Evolutionary conservation across 768 basidiomycete genomes (phyloP).

Genomic region (Amanita pallidorosea): DNA sequence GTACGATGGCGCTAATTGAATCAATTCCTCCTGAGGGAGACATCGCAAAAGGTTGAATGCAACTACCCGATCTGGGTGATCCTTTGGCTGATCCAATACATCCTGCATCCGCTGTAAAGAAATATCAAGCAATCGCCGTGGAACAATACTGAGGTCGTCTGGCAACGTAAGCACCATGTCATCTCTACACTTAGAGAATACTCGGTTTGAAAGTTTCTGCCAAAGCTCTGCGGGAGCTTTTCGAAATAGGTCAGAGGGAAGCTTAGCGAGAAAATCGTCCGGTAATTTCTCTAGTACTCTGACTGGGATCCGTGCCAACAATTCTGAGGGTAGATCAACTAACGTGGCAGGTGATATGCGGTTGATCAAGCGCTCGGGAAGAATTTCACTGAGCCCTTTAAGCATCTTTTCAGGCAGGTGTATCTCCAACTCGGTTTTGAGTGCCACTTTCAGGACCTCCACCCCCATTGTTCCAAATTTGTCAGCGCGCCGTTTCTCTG

Average conservation of each 20-base stretch:
- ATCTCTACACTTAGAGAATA: neutral
- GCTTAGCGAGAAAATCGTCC: neutral
- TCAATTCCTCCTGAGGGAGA: neutral
- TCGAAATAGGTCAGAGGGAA: neutral
- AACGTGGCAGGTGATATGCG: neutral
- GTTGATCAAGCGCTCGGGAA: neutral
- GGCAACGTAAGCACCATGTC: neutral
- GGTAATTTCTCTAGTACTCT: neutral
- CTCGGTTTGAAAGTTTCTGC: neutral
- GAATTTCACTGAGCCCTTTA: neutral
- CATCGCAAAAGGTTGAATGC: neutral
- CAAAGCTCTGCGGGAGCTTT: neutral
- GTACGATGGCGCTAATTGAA: neutral
- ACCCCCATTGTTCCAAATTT: neutral
- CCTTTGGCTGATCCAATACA: neutral
- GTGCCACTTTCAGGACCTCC: neutral
- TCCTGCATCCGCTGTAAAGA: neutral
- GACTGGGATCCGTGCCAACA: neutral
- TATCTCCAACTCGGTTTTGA: neutral
- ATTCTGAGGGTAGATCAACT: neutral
- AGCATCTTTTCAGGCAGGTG: neutral
- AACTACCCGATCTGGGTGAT: neutral
- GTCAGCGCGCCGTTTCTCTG: neutral
- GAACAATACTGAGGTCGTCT: neutral
- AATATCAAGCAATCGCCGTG: neutral